Base-by-base conservation (phyloP, 306 rosid species). In the Lagenaria siceraria region DNA sequence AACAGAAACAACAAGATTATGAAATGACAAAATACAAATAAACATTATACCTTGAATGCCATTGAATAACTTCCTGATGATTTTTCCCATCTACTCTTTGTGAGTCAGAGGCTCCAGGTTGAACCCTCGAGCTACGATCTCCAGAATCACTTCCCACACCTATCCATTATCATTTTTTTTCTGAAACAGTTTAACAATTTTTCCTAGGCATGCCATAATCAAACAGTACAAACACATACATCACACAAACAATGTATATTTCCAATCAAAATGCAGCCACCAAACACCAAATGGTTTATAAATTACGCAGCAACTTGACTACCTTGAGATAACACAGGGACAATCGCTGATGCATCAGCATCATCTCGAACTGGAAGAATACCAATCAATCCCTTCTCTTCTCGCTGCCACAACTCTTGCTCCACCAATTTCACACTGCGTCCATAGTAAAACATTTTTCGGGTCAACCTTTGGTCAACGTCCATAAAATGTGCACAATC, bases 321-420 rank as follows among this genome's bases (percentile, higher is more conserved):
- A 79, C 99, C 96, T 84, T 90, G 94, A 82, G 97, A 87, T 82
- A 88, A 22, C 77, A 87, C 69, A 1, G 95, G 82, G 42, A 78
- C 88, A 51, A 81, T 86, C 3, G 88, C 51, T 55, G 88, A 80
- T 33, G 86, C 74, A 76, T 92, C 97, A 29, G 96, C 96, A 78
- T 91, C 86, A 85, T 92, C 98, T 62, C 93, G 93, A 46, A 92
- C 97, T 0, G 98, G 97, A 78, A 95, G 89, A 82, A 95, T 95
- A 60, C 98, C 98, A 78, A 95, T 95, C 82, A 95, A 75, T 27
- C 98, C 98, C 84, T 92, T 95, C 92, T 95, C 98, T 80, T 95
- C 98, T 22, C 97, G 84, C 86, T 95, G 98, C 98, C 98, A 95
- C 17, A 95, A 87, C 84, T 95, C 98, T 86, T 95, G 97, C 84